Evolutionary conservation across 2,329 filamentous ascomycete genomes (phyloP), one percentile per base, ranked within the genome.

Genomic region (Sclerotinia sclerotiorum): DNA sequence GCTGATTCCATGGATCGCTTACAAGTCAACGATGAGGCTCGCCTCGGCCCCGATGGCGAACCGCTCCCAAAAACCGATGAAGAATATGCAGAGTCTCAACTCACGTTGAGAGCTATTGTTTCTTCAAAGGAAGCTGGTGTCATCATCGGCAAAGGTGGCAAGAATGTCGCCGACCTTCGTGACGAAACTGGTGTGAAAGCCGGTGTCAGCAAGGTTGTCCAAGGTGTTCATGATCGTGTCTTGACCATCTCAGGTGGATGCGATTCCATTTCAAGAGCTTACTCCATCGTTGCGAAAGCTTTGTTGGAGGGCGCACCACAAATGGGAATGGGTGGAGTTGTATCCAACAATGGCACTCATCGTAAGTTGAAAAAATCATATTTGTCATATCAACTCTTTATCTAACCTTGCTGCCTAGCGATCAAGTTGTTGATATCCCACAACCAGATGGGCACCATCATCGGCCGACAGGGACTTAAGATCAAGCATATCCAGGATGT

Each of bases 361-460:
- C 93, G 95, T 99, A 90, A 81, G 92, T 85, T 29, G 13, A 42
- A 64, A 42, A 24, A 32, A 51, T 57, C 2, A 49, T 66, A 17
- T 44, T 5, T 27, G 3, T 13, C 0, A 17, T 15, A n/a, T 27
- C 29, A 58, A 17, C 44, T 7, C 39, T 60, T 68, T 19, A 69
- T 44, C 44, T 52, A 68, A 69, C 32, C 17, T 61, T 52, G 61
- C 19, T 65, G 29, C 70, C 29, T 74, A 99, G 95, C 95, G 70
- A 92, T 99, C 80, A 97, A 97, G 78, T 89, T 99, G 44, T 90
- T 99, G 79, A 98, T 99, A 80, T 99, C 95, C 46, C 94, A 99
- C 84, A 98, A 98, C 80, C 95, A 99, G 82, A 99, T 99, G 95
- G 95, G 95, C 71, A 99, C 95, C 76, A 97, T 99, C 82, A 99